Base-by-base conservation (phyloP, 225 moss, liverwort and hornwort species). In the Antitrichia curtipendula region DNA sequence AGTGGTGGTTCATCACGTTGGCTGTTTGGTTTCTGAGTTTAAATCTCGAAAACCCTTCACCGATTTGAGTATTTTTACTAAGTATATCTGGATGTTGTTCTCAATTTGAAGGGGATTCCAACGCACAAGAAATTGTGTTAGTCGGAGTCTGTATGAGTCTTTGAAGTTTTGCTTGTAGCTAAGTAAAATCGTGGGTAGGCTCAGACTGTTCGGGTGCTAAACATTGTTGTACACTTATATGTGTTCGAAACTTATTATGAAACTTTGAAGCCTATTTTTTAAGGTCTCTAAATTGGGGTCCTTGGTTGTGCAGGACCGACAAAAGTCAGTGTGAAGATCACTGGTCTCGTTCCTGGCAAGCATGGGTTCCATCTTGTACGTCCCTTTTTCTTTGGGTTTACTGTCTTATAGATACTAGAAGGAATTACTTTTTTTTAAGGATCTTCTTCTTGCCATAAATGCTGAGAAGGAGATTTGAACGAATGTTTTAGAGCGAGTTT, bases 291-390 rank as follows among this genome's bases (percentile, higher is more conserved):
- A 38, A 36, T 61, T 34, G 85, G 85, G 56, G 82, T 59, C 13
- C 40, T 70, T 78, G 69, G 31, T 32, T 85, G 71, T 86, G 90
- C 91, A 95, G 95, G 95, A 78, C 93, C 95, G 50, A 96, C 96
- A 53, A 92, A 86, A 54, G 96, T 95, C 64, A 87, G 63, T 45
- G 94, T 96, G 86, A 96, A 96, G 92, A 93, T 96, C 75, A 91
- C 90, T 75, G 96, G 96, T 49, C 93, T 96, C 60, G 9, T 82
- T 79, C 95, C 96, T 66, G 96, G 96, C 47, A 96, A 96, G 89
- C 96, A 96, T 78, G 96, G 96, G 12, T 96, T 96, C 86, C 96
- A 96, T 89, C 92, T 96, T 85, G 95, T 95, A 89, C 47, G 92
- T 79, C 79, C 50, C 47, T 86, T 41, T 21, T 15, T 84, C 41